A percentile compares a stretch with the other conserved stretches of the same genome.
These are phyloP conservation scores for Rhizodiscina lignyota DNA, from an alignment of 495 filamentous ascomycete species.

Conservation along the genomic window DNA sequence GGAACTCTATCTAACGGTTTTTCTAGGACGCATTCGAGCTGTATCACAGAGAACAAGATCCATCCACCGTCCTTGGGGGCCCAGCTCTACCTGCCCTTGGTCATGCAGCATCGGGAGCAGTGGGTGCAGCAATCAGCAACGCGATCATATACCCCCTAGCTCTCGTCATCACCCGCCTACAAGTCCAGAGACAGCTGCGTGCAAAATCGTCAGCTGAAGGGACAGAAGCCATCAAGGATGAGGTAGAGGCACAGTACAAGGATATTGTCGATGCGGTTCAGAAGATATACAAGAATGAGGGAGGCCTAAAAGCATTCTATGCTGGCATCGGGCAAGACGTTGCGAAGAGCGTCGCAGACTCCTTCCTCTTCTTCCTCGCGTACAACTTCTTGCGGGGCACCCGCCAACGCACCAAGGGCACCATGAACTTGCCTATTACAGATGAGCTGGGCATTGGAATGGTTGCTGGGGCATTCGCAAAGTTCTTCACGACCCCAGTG, in stretches of 20 bases:
- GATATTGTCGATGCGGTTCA: conserved; percentile 48
- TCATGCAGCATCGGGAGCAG: conserved; percentile 68
- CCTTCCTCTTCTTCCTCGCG: conserved; percentile 71
- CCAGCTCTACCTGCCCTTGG: conserved; percentile 64
- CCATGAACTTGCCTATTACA: conserved; percentile 38
- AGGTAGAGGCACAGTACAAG: conserved; percentile 33
- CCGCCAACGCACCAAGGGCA: conserved; percentile 11
- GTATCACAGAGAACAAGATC: conserved; percentile 21
- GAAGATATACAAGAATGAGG: conserved; percentile 57
- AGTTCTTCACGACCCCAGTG: conserved; percentile 65
- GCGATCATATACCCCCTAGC: conserved; percentile 68
- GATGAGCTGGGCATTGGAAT: conserved; percentile 70
- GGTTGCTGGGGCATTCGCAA: conserved; percentile 60
- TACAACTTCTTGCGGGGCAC: conserved; percentile 48
- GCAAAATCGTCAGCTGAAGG: conserved; percentile 14
- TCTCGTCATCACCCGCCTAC: conserved; percentile 69
- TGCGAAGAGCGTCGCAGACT: conserved; percentile 54
- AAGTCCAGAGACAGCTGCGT: conserved; percentile 54
- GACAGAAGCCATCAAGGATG: conserved; percentile 16
- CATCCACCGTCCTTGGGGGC: conserved; percentile 5
- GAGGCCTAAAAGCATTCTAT: conserved; percentile 55
- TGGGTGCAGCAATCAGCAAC: conserved; percentile 62
- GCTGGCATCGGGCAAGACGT: conserved; percentile 57
- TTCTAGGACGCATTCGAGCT: conserved; percentile 21
- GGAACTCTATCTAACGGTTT: too few relatives aligned